Evolutionary conservation across 805 yeast genomes (phyloP).

Genomic region (Schwanniomyces polymorphus): DNA sequence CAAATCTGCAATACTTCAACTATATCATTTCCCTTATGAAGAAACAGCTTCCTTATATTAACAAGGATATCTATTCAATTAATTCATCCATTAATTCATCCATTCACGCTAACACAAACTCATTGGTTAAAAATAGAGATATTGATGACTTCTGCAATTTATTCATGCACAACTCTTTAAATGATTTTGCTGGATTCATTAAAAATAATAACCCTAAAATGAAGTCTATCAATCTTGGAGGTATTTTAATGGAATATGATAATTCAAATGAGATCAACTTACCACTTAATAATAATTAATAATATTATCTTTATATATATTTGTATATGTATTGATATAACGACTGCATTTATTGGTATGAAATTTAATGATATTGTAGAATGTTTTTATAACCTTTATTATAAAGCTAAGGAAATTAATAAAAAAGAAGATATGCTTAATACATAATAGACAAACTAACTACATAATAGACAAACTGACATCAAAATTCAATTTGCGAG

Average conservation of each 20-base stretch:
- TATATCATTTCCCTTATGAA: slow-evolving; percentile 16
- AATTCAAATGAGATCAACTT: not conserved
- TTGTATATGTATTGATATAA: not conserved
- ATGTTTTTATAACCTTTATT: too few relatives aligned
- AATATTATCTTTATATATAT: too few relatives aligned
- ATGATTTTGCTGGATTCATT: slow-evolving; percentile 5
- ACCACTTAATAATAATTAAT: not conserved
- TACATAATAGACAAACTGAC: too few relatives aligned
- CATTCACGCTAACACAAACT: slow-evolving; percentile 15
- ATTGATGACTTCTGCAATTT: slow-evolving; percentile 9
- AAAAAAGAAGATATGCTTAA: too few relatives aligned
- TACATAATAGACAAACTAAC: not conserved
- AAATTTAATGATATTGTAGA: too few relatives aligned
- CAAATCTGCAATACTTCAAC: slow-evolving; percentile 14
- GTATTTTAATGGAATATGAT: slow-evolving; percentile 10
- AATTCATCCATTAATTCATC: slow-evolving; percentile 17
- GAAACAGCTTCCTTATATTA: slow-evolving; percentile 14
- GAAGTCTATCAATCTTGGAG: slow-evolving; percentile 14
- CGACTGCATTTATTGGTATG: not conserved
- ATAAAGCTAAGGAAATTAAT: too few relatives aligned
- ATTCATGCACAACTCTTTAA: slow-evolving; percentile 13
- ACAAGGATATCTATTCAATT: slow-evolving; percentile 16
- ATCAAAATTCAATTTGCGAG: not conserved
- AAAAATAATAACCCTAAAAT: slow-evolving; percentile 7
- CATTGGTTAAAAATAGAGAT: slow-evolving; percentile 11